Evolutionary conservation across 768 basidiomycete species (phyloP).

Genomic region (Amanita subjunquillea): DNA sequence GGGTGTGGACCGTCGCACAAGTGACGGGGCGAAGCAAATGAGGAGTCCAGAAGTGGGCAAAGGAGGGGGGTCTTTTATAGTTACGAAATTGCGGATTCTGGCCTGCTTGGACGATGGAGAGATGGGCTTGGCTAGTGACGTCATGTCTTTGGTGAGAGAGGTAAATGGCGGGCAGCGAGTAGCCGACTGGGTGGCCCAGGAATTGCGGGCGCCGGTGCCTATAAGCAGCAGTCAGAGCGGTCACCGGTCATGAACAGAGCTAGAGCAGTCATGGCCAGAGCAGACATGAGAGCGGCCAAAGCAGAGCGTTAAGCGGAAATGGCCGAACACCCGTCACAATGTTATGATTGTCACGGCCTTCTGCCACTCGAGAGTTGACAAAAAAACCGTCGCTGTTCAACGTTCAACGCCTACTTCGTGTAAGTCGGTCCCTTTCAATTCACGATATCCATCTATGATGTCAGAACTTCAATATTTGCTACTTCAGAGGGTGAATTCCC

Average conservation of each 20-base stretch:
- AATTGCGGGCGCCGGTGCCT: too few species aligned
- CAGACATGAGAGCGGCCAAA: too few species aligned
- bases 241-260: too few species aligned
- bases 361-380: too few species aligned
- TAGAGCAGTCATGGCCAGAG: too few species aligned
- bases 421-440: neutral
- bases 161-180: too few species aligned
- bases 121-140: neutral
- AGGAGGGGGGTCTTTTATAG: neutral
- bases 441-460: conserved; percentile 20
- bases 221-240: too few species aligned
- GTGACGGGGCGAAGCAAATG: neutral
- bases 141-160: neutral
- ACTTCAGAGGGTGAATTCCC: conserved; percentile 69
- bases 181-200: too few species aligned
- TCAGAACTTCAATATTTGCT: conserved; percentile 63
- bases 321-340: too few species aligned
- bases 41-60: neutral
- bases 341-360: too few species aligned
- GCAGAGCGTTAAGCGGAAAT: too few species aligned
- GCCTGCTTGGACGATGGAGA: neutral
- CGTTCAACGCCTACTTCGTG: neutral
- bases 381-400: too few species aligned
- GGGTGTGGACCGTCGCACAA: neutral
- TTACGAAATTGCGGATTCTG: neutral